Percentiles rank a stretch among this genome's conserved stretches.
Conservation (phyloP, 805 yeast genomes). For the Candida palmyrensis region DNA sequence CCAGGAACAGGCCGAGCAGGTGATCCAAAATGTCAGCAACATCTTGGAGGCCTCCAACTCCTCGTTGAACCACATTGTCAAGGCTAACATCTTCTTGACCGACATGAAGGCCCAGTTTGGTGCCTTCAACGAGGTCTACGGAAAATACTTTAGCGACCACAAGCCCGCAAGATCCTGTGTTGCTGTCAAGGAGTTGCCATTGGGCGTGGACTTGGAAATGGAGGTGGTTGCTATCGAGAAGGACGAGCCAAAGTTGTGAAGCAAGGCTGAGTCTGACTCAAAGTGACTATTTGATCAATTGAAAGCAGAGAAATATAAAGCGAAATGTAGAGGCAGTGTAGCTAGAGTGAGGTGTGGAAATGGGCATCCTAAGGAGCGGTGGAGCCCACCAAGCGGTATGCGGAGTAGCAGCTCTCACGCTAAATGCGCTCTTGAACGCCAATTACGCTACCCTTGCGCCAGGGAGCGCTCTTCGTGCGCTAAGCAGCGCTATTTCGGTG, state of each 20-base stretch:
- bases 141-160: conserved; percentile 66
- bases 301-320: background rate
- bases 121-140: conserved; percentile 81
- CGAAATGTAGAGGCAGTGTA: too few relatives aligned
- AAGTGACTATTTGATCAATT: too few relatives aligned
- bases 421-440: too few relatives aligned
- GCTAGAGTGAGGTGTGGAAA: too few relatives aligned
- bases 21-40: conserved; percentile 58
- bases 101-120: conserved; percentile 79
- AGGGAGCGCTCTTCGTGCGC: too few relatives aligned
- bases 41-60: conserved; percentile 85
- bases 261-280: too few relatives aligned
- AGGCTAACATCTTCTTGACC: conserved; percentile 84
- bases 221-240: conserved; percentile 85
- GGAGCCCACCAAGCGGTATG: too few relatives aligned
- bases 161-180: conserved; percentile 98
- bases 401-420: too few relatives aligned
- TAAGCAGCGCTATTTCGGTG: too few relatives aligned
- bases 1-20: conserved; percentile 74
- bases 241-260: conserved; percentile 29
- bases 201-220: conserved; percentile 82
- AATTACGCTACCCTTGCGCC: too few relatives aligned
- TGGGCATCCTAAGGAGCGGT: too few relatives aligned
- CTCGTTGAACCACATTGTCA: conserved; percentile 75
- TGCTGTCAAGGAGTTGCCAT: conserved; percentile 87